Evolutionary conservation across 441 rosid genomes (phyloP).

Genomic region (Corymbia calophylla): DNA sequence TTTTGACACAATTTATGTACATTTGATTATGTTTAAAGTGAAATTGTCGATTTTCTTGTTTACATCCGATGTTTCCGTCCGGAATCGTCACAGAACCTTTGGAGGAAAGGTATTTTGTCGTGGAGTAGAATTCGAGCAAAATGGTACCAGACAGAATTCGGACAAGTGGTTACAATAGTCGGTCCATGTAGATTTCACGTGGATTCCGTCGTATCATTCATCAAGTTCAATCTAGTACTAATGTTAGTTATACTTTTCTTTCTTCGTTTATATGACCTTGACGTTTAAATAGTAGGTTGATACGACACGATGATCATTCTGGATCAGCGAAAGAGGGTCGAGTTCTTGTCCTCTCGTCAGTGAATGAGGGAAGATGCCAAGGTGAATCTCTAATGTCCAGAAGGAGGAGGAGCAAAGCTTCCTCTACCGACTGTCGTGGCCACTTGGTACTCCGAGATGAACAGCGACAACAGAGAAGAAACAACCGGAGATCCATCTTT

Average conservation of each 20-base stretch:
- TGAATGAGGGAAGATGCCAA: background rate
- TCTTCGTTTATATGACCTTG: background rate
- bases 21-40: too few species aligned
- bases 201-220: background rate
- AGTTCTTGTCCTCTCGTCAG: background rate
- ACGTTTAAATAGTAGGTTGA: background rate
- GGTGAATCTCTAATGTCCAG: background rate
- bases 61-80: too few species aligned
- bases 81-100: too few species aligned
- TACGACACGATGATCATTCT: background rate
- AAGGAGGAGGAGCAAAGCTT: background rate
- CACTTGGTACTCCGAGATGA: background rate
- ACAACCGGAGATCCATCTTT: background rate
- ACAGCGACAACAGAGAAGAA: background rate
- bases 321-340: background rate
- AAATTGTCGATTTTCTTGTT: background rate
- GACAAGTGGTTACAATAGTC: background rate
- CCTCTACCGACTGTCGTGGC: background rate
- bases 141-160: background rate
- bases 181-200: background rate
- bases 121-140: background rate
- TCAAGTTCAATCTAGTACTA: background rate
- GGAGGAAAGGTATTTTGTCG: fast-evolving
- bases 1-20: fast-evolving
- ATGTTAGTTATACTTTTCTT: background rate